Conservation (phyloP, 2,329 filamentous ascomycete genomes). For the Aspergillus fructus region DNA sequence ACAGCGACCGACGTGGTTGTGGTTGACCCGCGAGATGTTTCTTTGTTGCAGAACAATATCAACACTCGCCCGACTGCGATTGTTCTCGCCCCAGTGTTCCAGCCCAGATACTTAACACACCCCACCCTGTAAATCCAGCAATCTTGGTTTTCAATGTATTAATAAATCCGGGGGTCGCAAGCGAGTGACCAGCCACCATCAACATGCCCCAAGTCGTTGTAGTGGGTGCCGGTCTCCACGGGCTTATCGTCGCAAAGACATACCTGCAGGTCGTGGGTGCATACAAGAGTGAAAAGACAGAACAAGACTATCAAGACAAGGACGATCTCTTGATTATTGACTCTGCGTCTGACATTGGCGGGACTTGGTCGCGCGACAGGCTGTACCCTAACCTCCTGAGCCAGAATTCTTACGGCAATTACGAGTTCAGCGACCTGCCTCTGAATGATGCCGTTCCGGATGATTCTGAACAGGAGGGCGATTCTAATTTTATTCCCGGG, state of each 20-base stretch:
- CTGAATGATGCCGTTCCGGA: constrained; percentile 18
- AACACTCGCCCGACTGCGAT: neutral
- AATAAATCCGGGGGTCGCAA: neutral
- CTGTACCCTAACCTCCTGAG: constrained; percentile 29
- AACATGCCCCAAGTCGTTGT: neutral
- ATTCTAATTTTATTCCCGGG: constrained; percentile 24
- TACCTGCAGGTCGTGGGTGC: constrained; percentile 24
- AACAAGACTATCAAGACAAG: neutral
- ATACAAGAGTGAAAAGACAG: neutral
- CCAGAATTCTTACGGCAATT: constrained; percentile 29
- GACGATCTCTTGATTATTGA: constrained; percentile 25
- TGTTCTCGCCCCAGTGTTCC: neutral
- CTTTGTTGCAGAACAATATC: constrained; percentile 2
- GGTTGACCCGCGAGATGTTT: neutral
- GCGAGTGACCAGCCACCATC: neutral
- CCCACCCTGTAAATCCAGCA: neutral
- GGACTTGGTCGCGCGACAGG: constrained; percentile 28
- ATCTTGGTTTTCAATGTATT: neutral
- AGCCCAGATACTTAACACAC: too few species aligned
- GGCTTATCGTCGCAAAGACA: constrained; percentile 30
- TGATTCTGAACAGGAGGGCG: neutral
- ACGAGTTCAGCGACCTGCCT: constrained; percentile 29
- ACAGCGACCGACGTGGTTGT: too few species aligned
- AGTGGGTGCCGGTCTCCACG: constrained; percentile 18
- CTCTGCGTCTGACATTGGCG: constrained; percentile 23